phyloP scores from a whole-genome alignment of 2,329 filamentous ascomycete genomes.

The Ophiobolus disseminans region DNA sequence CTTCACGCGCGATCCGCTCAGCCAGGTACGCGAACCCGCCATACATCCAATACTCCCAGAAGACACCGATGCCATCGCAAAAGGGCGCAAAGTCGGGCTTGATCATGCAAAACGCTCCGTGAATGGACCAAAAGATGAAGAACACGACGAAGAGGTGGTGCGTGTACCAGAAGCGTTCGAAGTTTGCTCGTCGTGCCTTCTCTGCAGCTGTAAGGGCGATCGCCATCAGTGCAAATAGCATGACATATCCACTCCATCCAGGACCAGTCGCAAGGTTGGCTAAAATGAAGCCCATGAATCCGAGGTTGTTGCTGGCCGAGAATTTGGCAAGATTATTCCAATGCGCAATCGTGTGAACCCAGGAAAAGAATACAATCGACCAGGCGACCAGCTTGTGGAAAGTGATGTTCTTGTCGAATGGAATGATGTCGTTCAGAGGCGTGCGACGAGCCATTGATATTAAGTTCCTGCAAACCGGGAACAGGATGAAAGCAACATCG shows the following conservation, averaged over 20 bases:
- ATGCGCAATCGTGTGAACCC: conserved; percentile 84
- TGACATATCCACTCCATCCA: conserved; percentile 85
- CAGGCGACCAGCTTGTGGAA: conserved; percentile 86
- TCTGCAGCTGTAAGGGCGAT: conserved; percentile 81
- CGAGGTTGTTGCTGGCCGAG: conserved; percentile 75
- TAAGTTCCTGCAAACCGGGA: conserved; percentile 83
- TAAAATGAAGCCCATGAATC: conserved; percentile 77
- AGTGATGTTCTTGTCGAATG: conserved; percentile 88
- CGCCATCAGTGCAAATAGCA: conserved; percentile 78
- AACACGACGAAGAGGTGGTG: conserved; percentile 88
- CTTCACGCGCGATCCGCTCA: conserved; percentile 79
- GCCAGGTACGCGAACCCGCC: conserved; percentile 80
- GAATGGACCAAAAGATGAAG: conserved; percentile 90
- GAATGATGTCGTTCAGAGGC: conserved; percentile 83
- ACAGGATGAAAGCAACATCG: conserved; percentile 78
- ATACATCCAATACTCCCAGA: conserved; percentile 91
- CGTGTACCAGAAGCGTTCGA: conserved; percentile 89
- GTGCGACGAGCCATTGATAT: conserved; percentile 83
- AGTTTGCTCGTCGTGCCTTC: conserved; percentile 79
- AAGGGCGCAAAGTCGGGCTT: conserved; percentile 82
- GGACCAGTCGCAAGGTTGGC: conserved; percentile 81
- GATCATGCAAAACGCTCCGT: conserved; percentile 91
- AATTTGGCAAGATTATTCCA: conserved; percentile 87
- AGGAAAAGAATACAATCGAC: conserved; percentile 88
- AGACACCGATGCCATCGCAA: conserved; percentile 78